These are phyloP conservation scores for Amanita rimosa DNA, from an alignment of 768 basidiomycete species.

Conservation along the genomic window DNA sequence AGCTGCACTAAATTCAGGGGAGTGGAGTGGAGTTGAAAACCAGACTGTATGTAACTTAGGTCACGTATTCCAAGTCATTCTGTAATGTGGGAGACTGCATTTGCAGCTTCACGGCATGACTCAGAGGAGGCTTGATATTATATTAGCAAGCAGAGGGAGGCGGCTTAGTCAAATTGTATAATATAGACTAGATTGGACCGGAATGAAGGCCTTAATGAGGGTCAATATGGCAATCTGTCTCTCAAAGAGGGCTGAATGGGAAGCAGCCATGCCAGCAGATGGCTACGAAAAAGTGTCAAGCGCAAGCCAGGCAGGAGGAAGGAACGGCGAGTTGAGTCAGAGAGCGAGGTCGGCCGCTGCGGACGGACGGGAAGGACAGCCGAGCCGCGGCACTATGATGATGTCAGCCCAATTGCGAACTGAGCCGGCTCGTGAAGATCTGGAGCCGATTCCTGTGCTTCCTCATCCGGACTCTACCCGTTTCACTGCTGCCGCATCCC, in stretches of 20 bases:
- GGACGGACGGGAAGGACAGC: constrained; percentile 1
- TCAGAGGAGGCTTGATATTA: neutral
- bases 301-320: neutral
- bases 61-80: neutral
- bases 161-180: neutral
- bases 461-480: constrained; percentile 4
- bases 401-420: neutral
- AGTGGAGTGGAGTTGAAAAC: neutral
- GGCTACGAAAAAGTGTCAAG: no score
- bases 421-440: neutral
- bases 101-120: neutral
- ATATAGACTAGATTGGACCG: no score
- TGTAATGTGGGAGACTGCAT: neutral
- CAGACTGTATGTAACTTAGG: neutral
- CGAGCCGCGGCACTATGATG: constrained; percentile 4
- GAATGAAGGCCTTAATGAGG: neutral
- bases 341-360: neutral
- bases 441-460: neutral
- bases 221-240: neutral
- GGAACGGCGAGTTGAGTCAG: neutral
- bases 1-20: neutral
- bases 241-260: neutral
- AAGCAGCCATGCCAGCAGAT: no score
- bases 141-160: neutral
- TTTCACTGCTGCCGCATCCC: constrained; percentile 15